phyloP scores from a whole-genome alignment of 2,329 filamentous ascomycete genomes.

The Aspergillus felis region DNA sequence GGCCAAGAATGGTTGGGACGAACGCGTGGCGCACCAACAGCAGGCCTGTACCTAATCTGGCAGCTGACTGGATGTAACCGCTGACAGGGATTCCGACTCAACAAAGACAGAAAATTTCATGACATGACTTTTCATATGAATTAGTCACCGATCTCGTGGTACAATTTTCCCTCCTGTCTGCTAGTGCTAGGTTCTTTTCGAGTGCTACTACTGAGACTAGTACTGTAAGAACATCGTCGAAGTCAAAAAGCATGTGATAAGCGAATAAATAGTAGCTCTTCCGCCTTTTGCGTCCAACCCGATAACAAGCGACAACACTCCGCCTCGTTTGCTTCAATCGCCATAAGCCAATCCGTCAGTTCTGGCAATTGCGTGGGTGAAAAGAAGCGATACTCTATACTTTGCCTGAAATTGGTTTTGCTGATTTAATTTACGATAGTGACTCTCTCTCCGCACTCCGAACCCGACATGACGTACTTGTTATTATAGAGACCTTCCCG shows the following conservation, averaged over 20 bases:
- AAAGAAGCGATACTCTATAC: background rate
- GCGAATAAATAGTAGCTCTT: conserved; percentile 14
- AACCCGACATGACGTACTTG: conserved; percentile 26
- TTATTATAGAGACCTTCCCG: conserved; percentile 17
- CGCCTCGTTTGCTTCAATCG: background rate
- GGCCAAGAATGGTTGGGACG: background rate
- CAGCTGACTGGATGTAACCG: background rate
- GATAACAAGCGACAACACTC: conserved; percentile 8
- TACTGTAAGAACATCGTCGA: background rate
- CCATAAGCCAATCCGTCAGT: background rate
- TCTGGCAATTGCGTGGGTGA: background rate
- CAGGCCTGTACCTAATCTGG: background rate
- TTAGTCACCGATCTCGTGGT: background rate
- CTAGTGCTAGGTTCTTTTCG: background rate
- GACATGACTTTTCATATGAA: background rate
- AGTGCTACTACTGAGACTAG: background rate
- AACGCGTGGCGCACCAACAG: background rate
- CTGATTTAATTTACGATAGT: conserved; percentile 3
- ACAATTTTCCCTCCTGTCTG: background rate
- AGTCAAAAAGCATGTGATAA: conserved; percentile 16
- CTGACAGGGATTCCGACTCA: background rate
- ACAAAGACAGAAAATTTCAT: background rate
- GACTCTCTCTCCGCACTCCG: conserved; percentile 4
- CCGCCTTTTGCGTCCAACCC: conserved; percentile 6
- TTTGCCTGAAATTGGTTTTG: background rate